phyloP scores from a whole-genome alignment of 192 early-diverging fungal genomes.

The Chytriomyces confervae region DNA sequence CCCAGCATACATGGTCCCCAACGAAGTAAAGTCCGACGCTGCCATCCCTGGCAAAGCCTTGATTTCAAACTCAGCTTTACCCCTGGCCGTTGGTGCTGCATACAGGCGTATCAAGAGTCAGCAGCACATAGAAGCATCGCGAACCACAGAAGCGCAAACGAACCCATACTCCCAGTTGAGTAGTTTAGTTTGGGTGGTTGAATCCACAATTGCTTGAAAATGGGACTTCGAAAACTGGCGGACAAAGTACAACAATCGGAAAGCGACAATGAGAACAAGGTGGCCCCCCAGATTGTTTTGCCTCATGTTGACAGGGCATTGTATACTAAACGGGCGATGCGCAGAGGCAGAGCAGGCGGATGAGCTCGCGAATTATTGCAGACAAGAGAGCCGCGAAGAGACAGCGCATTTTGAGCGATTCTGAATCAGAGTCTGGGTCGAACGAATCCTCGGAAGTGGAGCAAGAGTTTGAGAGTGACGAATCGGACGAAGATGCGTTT shows the following conservation, averaged over 20 bases:
- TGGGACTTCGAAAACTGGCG: too few relatives aligned
- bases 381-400: constrained; percentile 1
- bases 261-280: too few relatives aligned
- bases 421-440: neutral
- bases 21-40: constrained; percentile 8
- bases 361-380: neutral
- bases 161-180: too few relatives aligned
- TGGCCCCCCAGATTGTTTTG: too few relatives aligned
- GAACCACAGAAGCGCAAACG: too few relatives aligned
- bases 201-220: too few relatives aligned
- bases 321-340: neutral
- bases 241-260: too few relatives aligned
- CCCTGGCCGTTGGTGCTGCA: too few relatives aligned
- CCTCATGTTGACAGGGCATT: neutral
- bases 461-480: neutral
- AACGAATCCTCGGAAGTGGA: neutral
- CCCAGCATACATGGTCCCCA: constrained; percentile 53
- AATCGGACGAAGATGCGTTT: neutral
- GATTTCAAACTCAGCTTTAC: constrained; percentile 46
- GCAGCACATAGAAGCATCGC: too few relatives aligned
- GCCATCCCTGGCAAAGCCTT: constrained; percentile 36
- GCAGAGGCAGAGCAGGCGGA: neutral
- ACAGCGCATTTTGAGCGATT: neutral
- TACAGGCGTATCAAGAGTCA: too few relatives aligned
- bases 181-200: too few relatives aligned